Conservation (phyloP, 1,284 basidiomycete species). For the Irpex sp. region DNA sequence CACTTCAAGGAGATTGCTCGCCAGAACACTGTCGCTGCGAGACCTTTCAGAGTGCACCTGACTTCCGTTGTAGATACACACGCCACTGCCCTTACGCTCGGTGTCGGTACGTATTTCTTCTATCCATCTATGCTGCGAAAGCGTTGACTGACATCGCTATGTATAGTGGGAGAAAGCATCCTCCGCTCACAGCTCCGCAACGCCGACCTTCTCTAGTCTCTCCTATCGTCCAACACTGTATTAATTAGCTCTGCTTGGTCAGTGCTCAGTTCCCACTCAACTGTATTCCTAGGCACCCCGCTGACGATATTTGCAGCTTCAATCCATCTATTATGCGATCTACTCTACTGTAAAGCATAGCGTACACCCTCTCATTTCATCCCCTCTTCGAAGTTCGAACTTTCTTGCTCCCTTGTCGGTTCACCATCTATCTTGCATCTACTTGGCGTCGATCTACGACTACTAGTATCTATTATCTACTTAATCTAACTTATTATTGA, state of each 20-base stretch:
- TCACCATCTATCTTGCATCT: not conserved
- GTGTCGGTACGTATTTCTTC: constrained; percentile 51
- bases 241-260: not conserved
- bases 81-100: constrained; percentile 61
- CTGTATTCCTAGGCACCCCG: too few relatives aligned
- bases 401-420: not conserved
- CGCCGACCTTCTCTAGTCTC: constrained; percentile 10
- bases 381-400: not conserved
- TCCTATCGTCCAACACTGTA: not conserved
- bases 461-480: not conserved
- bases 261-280: not conserved
- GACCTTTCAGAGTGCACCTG: constrained; percentile 65
- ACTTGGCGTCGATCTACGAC: not conserved
- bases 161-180: constrained; percentile 13
- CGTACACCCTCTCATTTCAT: not conserved
- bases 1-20: constrained; percentile 37
- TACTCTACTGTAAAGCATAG: not conserved
- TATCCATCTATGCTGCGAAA: too few relatives aligned
- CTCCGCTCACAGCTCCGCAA: constrained; percentile 12
- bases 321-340: not conserved
- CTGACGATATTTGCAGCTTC: not conserved
- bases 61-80: constrained; percentile 71
- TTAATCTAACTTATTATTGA: not conserved
- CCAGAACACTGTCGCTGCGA: constrained; percentile 36
- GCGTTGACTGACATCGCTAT: not conserved